Evolutionary conservation across 257 asterid genomes (phyloP), one percentile per base, ranked within the genome.

Genomic region (Nicotiana sylvestris): DNA sequence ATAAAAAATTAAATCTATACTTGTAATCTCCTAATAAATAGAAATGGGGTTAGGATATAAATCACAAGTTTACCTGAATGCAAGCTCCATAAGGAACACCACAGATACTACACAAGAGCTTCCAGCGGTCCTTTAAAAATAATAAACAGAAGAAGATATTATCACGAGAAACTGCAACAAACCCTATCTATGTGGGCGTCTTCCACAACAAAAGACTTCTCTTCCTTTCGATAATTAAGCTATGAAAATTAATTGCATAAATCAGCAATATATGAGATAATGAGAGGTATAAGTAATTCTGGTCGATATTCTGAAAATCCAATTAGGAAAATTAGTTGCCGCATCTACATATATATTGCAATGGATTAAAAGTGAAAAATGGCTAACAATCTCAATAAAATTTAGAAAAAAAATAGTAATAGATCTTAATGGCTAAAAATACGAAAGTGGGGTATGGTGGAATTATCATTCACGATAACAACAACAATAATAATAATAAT

Each of bases 71-170:
- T 86, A 96, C 99, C 97, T 94, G 99, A 85, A 96, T 96, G 82
- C 99, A 94, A 51, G 99, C 99, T 83, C 99, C 98, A 90, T 92
- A 92, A 85, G 98, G 81, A 89, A 96, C 98, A 72, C 88, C 88
- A 78, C 99, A 96, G 81, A 94, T 96, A 92, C 98, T 93, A 78
- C 99, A 94, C 30, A 92, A 85, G 76, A 96, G 96, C 95, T 89
- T 96, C 99, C 98, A 96, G 56, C 99, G 99, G 69, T 93, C 97
- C 99, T 96, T 83, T 78, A 90, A 67, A 82, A 85, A 81, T 27
- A 69, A 53, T 55, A 87, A 67, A 51, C 39, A 76, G 39, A 68
- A 18, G 60, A 76, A 76, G 7, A 76, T 10, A 65, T 30, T 16
- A 16, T 76, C 46, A 51, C 64, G 29, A 51, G 17, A 51, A 30